These are phyloP conservation scores for Trichopus zeylanicus DNA, from an alignment of 116 monocot species.

Conservation along the genomic window DNA sequence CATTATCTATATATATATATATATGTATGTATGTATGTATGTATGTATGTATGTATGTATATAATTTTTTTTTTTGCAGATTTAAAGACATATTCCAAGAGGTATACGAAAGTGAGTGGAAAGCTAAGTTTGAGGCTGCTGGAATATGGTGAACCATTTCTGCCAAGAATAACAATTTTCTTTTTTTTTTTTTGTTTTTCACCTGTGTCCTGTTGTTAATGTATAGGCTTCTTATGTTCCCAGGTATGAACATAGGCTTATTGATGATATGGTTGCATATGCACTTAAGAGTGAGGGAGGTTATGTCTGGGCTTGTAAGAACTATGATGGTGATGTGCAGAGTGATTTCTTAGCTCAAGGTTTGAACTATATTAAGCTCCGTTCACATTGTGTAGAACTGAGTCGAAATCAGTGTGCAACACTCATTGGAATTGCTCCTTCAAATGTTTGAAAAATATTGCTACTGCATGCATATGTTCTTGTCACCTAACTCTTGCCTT, in stretches of 20 bases:
- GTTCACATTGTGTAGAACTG: not conserved
- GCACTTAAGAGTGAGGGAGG: slow-evolving; percentile 96
- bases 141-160: slow-evolving; percentile 67
- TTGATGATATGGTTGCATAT: slow-evolving; percentile 99
- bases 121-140: slow-evolving; percentile 80
- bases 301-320: slow-evolving; percentile 99
- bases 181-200: no score
- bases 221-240: not conserved
- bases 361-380: slow-evolving; percentile 11
- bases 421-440: not conserved
- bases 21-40: no score
- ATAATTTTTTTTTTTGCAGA: slow-evolving; percentile 21
- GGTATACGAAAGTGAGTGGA: slow-evolving; percentile 86
- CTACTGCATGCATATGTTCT: not conserved
- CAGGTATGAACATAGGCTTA: slow-evolving; percentile 97
- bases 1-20: slow-evolving; percentile 1
- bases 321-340: slow-evolving; percentile 99
- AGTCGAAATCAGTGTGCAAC: not conserved
- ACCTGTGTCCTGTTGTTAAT: not conserved
- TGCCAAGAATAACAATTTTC: not conserved
- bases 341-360: slow-evolving; percentile 99
- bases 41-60: not conserved
- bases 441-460: not conserved
- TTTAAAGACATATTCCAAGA: slow-evolving; percentile 99
- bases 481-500: not conserved